Conservation (phyloP, 2,329 filamentous ascomycete species). For the Penicillium hesseltinei region DNA sequence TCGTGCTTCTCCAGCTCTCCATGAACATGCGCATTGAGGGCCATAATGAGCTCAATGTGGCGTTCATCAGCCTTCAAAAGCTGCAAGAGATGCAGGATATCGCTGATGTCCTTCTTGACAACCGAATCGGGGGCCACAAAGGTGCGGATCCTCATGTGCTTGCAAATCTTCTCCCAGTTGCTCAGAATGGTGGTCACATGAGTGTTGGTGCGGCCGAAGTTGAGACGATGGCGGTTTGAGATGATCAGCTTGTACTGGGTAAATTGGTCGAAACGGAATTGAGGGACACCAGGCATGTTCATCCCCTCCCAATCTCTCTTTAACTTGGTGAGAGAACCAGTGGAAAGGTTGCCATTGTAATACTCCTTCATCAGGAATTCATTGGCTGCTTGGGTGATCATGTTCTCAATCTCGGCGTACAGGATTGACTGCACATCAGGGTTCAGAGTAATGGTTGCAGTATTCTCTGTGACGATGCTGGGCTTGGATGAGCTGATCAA, state of each 20-base stretch:
- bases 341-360: slow-evolving; percentile 38
- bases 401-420: slow-evolving; percentile 47
- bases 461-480: slow-evolving; percentile 15
- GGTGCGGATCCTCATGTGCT: slow-evolving; percentile 16
- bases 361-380: slow-evolving; percentile 46
- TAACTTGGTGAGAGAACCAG: slow-evolving; percentile 41
- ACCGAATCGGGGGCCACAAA: background rate
- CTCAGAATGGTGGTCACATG: slow-evolving; percentile 32
- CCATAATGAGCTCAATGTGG: background rate
- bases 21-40: background rate
- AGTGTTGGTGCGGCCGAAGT: slow-evolving; percentile 37
- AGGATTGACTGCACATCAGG: slow-evolving; percentile 44
- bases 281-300: slow-evolving; percentile 48
- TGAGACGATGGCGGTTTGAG: slow-evolving; percentile 46
- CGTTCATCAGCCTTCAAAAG: background rate
- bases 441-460: slow-evolving; percentile 41
- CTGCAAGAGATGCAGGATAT: background rate
- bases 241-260: slow-evolving; percentile 51
- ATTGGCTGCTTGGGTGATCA: slow-evolving; percentile 47
- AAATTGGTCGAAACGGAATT: slow-evolving; percentile 54
- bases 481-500: background rate
- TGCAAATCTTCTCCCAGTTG: slow-evolving; percentile 49
- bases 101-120: background rate
- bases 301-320: slow-evolving; percentile 47
- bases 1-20: background rate